These are phyloP conservation scores for Rutstroemia sydowiana DNA, from an alignment of 2,329 filamentous ascomycete species.

Conservation along the genomic window DNA sequence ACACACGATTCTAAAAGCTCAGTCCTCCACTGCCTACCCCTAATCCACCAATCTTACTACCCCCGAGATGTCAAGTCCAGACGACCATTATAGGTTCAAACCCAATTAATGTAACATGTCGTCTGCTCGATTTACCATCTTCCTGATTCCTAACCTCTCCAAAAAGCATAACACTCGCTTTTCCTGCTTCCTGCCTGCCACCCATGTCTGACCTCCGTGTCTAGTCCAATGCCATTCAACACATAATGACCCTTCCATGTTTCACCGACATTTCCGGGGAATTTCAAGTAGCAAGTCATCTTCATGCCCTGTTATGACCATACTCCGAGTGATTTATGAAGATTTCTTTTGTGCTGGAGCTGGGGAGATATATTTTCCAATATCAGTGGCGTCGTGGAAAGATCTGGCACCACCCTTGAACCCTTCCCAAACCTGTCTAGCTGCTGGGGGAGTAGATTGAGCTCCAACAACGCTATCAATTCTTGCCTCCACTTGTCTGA, in stretches of 20 bases:
- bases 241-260: neutral
- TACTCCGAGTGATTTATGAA: slow-evolving; percentile 17
- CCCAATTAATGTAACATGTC: too few species aligned
- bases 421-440: slow-evolving; percentile 71
- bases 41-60: neutral
- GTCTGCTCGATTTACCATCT: too few species aligned
- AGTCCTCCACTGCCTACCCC: neutral
- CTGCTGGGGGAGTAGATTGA: slow-evolving; percentile 76
- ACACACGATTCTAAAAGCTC: neutral
- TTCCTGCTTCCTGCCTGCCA: too few species aligned
- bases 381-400: slow-evolving; percentile 72
- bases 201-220: too few species aligned
- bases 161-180: too few species aligned
- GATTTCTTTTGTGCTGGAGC: slow-evolving; percentile 54
- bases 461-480: slow-evolving; percentile 77
- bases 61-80: neutral
- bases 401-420: slow-evolving; percentile 68
- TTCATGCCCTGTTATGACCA: neutral
- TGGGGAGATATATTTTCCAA: slow-evolving; percentile 62
- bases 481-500: slow-evolving; percentile 64
- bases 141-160: neutral
- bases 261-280: slow-evolving; percentile 3
- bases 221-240: neutral
- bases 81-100: neutral
- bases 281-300: neutral